Conservation (phyloP, 2,329 filamentous ascomycete genomes). For the Ustulina deusta region DNA sequence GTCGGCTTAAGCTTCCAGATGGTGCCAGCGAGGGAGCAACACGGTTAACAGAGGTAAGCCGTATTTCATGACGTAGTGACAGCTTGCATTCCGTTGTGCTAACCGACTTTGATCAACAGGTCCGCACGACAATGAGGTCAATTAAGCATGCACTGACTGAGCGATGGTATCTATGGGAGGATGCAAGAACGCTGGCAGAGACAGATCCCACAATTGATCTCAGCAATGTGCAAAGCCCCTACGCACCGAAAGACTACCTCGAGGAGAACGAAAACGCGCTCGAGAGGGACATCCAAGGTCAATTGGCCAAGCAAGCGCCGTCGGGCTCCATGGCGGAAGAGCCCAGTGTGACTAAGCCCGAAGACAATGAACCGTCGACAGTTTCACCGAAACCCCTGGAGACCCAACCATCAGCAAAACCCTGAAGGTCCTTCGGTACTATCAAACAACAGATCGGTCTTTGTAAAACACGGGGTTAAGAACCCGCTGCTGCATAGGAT, state of each 20-base stretch:
- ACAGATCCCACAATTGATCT: conserved; percentile 76
- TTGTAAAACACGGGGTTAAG: neutral
- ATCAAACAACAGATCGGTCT: neutral
- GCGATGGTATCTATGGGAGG: conserved; percentile 88
- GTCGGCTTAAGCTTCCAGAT: conserved; percentile 76
- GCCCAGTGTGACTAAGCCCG: conserved; percentile 21
- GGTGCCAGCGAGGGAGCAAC: conserved; percentile 47
- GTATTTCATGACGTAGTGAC: neutral
- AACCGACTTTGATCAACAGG: conserved; percentile 59
- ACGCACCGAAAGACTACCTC: conserved; percentile 58
- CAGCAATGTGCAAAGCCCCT: conserved; percentile 61
- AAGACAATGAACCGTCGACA: conserved; percentile 33
- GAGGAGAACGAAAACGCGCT: conserved; percentile 47
- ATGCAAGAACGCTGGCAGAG: conserved; percentile 75
- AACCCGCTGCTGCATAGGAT: conserved; percentile 8
- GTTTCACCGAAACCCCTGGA: conserved; percentile 34
- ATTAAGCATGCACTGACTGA: conserved; percentile 91
- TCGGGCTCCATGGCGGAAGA: conserved; percentile 35
- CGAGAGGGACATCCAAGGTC: conserved; percentile 44
- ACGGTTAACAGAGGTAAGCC: conserved; percentile 73
- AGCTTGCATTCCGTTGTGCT: neutral
- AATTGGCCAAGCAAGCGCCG: conserved; percentile 27
- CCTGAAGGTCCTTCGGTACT: conserved; percentile 33
- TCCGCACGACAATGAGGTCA: conserved; percentile 79
- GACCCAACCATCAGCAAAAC: conserved; percentile 40